Percentiles rank a stretch among this genome's conserved stretches.
These are phyloP conservation scores for Pleurotus sapidus DNA, from an alignment of 768 basidiomycete species.

Conservation along the genomic window DNA sequence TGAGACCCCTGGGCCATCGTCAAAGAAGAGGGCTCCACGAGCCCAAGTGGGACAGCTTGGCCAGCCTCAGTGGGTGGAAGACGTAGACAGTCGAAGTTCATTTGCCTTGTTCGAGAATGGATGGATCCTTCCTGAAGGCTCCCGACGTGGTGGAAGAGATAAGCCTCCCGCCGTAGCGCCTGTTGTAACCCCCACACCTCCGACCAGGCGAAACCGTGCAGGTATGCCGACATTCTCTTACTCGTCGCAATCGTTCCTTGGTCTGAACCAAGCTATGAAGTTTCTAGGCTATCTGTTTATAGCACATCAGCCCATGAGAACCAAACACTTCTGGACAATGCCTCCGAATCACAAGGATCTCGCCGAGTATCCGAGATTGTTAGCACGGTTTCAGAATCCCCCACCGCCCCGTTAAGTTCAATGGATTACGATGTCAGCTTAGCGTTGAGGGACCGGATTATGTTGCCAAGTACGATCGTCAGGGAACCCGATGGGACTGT, in stretches of 20 bases:
- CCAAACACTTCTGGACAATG: constrained; percentile 1
- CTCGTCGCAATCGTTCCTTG: constrained; percentile 20
- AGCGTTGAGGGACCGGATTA: constrained; percentile 10
- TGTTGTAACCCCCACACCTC: constrained; percentile 32
- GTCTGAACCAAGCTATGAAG: constrained; percentile 30
- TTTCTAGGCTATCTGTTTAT: constrained; percentile 2
- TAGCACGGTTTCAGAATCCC: no score
- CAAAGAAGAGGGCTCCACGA: constrained; percentile 16
- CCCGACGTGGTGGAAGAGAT: constrained; percentile 59
- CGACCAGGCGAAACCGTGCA: constrained; percentile 52
- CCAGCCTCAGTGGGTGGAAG: constrained; percentile 57
- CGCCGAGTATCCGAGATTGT: no score
- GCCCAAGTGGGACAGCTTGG: constrained; percentile 17
- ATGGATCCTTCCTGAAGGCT: constrained; percentile 82
- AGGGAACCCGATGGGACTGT: constrained; percentile 43
- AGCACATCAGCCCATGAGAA: constrained; percentile 11
- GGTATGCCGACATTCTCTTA: constrained; percentile 23
- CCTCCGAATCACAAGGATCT: no score
- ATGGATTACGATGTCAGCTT: constrained; percentile 8
- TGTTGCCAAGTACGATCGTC: constrained; percentile 21
- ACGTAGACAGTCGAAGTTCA: constrained; percentile 66
- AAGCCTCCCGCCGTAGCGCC: constrained; percentile 39
- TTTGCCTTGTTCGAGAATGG: constrained; percentile 85
- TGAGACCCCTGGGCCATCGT: neutral
- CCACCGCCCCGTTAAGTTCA: no score